Evolutionary conservation across 1,284 basidiomycete species (phyloP).

Genomic region (Spongispora temasekensis): DNA sequence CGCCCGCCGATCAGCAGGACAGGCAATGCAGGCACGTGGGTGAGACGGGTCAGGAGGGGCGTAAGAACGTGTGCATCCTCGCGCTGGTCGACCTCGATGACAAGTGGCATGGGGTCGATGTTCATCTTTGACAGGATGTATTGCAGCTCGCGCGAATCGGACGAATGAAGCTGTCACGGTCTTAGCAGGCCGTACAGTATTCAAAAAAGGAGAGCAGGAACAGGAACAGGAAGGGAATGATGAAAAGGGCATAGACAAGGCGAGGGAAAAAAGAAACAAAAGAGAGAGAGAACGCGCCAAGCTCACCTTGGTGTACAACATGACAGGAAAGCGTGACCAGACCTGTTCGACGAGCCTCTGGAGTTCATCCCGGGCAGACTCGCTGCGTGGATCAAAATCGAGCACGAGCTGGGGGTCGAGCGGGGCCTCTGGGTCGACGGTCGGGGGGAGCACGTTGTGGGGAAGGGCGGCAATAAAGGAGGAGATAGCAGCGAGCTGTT

Average conservation of each 20-base stretch:
- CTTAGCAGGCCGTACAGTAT: neutral
- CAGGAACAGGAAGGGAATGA: slow-evolving; percentile 10
- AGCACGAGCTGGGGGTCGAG: slow-evolving; percentile 80
- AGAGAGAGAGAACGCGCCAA: neutral
- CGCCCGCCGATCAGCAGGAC: slow-evolving; percentile 71
- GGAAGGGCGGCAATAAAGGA: slow-evolving; percentile 78
- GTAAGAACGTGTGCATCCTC: slow-evolving; percentile 48
- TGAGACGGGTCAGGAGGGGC: slow-evolving; percentile 56
- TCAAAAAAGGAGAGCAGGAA: neutral
- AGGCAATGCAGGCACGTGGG: slow-evolving; percentile 59
- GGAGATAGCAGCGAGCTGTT: slow-evolving; percentile 80
- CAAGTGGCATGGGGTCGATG: slow-evolving; percentile 65
- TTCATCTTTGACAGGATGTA: slow-evolving; percentile 58
- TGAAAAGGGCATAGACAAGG: neutral
- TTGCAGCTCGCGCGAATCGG: slow-evolving; percentile 69
- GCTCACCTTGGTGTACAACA: slow-evolving; percentile 46
- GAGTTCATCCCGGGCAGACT: slow-evolving; percentile 58
- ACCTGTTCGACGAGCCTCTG: slow-evolving; percentile 56
- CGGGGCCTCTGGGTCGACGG: slow-evolving; percentile 62
- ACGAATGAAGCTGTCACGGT: slow-evolving; percentile 53
- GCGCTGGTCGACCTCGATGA: slow-evolving; percentile 76
- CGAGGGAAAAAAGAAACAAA: neutral
- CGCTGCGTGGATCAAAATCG: slow-evolving; percentile 75
- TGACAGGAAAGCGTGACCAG: slow-evolving; percentile 75
- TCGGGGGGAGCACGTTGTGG: slow-evolving; percentile 73